These are phyloP conservation scores for Acacia melanoxylon DNA, from an alignment of 306 rosid species.

Conservation along the genomic window DNA sequence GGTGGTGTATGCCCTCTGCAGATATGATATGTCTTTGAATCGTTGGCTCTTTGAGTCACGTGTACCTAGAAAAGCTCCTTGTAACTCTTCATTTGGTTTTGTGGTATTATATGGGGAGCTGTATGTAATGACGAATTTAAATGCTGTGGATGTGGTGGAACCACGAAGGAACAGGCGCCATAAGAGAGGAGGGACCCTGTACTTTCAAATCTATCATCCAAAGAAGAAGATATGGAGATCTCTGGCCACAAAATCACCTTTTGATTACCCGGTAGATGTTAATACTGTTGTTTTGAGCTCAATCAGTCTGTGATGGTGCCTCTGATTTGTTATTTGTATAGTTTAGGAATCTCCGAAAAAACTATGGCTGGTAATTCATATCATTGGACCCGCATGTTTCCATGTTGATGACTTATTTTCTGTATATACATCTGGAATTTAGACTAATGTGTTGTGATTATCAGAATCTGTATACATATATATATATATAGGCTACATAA, in stretches of 20 bases:
- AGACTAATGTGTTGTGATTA: slow-evolving; percentile 5
- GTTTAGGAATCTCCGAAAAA: slow-evolving; percentile 7
- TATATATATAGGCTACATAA: neutral
- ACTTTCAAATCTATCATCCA: slow-evolving; percentile 80
- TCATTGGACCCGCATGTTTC: slow-evolving; percentile 26
- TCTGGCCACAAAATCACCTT: slow-evolving; percentile 61
- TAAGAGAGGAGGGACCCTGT: slow-evolving; percentile 57
- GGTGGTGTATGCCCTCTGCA: slow-evolving; percentile 38
- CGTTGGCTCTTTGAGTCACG: slow-evolving; percentile 66
- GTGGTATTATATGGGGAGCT: slow-evolving; percentile 63
- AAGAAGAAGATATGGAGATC: slow-evolving; percentile 77
- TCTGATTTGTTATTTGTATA: slow-evolving; percentile 24
- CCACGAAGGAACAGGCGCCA: slow-evolving; percentile 53
- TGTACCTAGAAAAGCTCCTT: slow-evolving; percentile 58
- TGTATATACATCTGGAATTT: slow-evolving; percentile 16
- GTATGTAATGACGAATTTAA: slow-evolving; percentile 51
- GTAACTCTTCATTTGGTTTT: slow-evolving; percentile 54
- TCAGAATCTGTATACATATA: neutral
- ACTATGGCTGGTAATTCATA: slow-evolving; percentile 21
- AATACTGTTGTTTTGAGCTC: slow-evolving; percentile 70
- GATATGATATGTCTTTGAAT: slow-evolving; percentile 70
- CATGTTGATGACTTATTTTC: slow-evolving; percentile 18
- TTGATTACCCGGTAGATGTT: slow-evolving; percentile 54
- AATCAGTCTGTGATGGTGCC: slow-evolving; percentile 49
- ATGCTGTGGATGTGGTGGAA: slow-evolving; percentile 38